Base-by-base conservation (phyloP, 1,284 basidiomycete species). In the Ustilago shanxiensis region DNA sequence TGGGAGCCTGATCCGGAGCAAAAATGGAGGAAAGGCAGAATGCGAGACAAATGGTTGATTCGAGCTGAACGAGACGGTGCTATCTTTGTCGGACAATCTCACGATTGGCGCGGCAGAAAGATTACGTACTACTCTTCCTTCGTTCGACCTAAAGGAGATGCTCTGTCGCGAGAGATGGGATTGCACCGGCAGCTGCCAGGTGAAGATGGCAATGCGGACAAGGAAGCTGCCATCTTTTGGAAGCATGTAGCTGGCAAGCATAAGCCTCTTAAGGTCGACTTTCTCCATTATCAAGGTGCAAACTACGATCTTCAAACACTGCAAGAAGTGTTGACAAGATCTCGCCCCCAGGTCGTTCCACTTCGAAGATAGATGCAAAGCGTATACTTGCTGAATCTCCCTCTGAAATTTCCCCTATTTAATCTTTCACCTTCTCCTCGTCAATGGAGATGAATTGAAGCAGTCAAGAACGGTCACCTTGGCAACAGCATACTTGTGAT, bases 191-290 rank as follows among this genome's bases (percentile, higher is more conserved):
- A n/a, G 3, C 14, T 54, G 0, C 35, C 35, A 10, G 37, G 52
- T 14, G 28, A 9, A 14, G 37, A 22, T 22, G 60, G 60, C 18
- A 8, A 53, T 4, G 14, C 11, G 7, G 18, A n/a, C 16, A 54
- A 61, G 39, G 51, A 61, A 4, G 60, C 60, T 31, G 60, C 51
- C 3, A 54, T 61, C 28, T 61, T 61, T 24, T 61, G 60, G 60
- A 61, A 54, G 20, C 39, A 61, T 35, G 28, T 16, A 5, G 29
- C 26, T 13, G 29, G 26, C n/a, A 8, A 8, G 3, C 52, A 45
- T 44, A 53, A 26, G 14, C 51, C 60, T 7, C 51, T 61, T 1
- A 54, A 53, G 14, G 29, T 61, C 18, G 50, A 61, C 50, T 54
- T 33, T 29, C 14, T 61, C n/a, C 29, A 11, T n/a, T n/a, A 47